Percentiles rank a stretch among this genome's conserved stretches.
Conservation (phyloP, 2,329 filamentous ascomycete species). For the Colletotrichum limetticola region DNA sequence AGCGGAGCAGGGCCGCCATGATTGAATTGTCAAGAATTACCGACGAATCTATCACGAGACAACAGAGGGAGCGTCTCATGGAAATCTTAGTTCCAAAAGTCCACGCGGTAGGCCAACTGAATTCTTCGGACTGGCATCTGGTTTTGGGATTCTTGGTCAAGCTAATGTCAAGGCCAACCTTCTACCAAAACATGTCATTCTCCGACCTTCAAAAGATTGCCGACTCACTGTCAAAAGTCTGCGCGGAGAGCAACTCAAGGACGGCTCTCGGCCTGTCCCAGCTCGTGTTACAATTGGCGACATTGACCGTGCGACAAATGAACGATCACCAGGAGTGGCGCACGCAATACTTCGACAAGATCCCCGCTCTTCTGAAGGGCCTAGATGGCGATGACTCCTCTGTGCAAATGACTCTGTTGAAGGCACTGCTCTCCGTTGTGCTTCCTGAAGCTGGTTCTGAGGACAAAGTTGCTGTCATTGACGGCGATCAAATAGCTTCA, state of each 20-base stretch:
- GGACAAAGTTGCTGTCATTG: constrained; percentile 13
- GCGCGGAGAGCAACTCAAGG: constrained; percentile 7
- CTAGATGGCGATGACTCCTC: constrained; percentile 37
- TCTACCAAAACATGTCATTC: constrained; percentile 59
- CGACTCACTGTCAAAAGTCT: constrained; percentile 41
- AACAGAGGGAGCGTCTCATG: constrained; percentile 57
- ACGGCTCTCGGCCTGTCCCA: constrained; percentile 12
- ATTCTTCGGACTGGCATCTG: constrained; percentile 46
- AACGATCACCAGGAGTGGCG: constrained; percentile 55
- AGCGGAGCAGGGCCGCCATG: constrained; percentile 13
- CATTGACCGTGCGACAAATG: constrained; percentile 54
- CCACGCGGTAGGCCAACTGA: constrained; percentile 40
- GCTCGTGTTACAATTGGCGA: constrained; percentile 35
- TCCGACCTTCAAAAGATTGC: constrained; percentile 47
- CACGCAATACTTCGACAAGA: constrained; percentile 49
- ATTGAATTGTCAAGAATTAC: constrained; percentile 46
- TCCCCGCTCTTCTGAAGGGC: constrained; percentile 38
- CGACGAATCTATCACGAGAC: constrained; percentile 52
- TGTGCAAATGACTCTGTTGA: constrained; percentile 49
- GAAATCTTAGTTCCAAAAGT: constrained; percentile 40
- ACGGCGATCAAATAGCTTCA: neutral
- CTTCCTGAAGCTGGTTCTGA: constrained; percentile 40
- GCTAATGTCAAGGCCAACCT: constrained; percentile 62
- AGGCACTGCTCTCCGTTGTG: constrained; percentile 44
- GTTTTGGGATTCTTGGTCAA: constrained; percentile 59